Conservation (phyloP, 192 early-diverging fungal species). For the Powellomyces hirtus region DNA sequence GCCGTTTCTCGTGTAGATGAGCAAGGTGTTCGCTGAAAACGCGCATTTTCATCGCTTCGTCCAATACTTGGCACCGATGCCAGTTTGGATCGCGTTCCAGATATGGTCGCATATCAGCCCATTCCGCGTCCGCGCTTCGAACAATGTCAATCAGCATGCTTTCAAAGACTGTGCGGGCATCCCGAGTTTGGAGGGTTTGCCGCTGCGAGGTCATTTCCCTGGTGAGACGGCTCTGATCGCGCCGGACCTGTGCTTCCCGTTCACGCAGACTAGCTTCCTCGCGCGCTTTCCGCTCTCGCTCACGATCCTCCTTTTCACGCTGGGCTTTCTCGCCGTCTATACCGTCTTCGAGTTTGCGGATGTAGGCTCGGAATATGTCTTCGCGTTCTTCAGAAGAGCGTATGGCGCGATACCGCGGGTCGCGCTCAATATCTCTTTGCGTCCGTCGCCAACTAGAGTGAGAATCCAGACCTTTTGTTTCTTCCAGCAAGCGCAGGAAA, state of each 20-base stretch:
- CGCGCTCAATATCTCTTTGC: slow-evolving; percentile 63
- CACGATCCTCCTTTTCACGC: slow-evolving; percentile 35
- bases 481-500: slow-evolving; percentile 59
- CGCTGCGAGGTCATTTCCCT: slow-evolving; percentile 39
- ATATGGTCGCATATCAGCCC: slow-evolving; percentile 27
- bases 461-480: slow-evolving; percentile 52
- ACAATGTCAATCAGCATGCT: slow-evolving; percentile 52
- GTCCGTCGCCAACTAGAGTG: slow-evolving; percentile 62
- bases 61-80: slow-evolving; percentile 29
- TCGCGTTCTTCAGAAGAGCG: slow-evolving; percentile 63
- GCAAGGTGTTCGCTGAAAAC: slow-evolving; percentile 46
- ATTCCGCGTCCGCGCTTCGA: slow-evolving; percentile 44
- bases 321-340: neutral
- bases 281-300: slow-evolving; percentile 40
- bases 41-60: slow-evolving; percentile 27
- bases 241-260: slow-evolving; percentile 53
- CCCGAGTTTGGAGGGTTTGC: slow-evolving; percentile 31
- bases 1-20: slow-evolving; percentile 38
- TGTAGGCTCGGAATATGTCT: slow-evolving; percentile 67
- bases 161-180: slow-evolving; percentile 44
- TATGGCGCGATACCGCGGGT: slow-evolving; percentile 64
- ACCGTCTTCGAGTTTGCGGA: slow-evolving; percentile 34
- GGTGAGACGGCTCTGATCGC: slow-evolving; percentile 33
- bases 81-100: slow-evolving; percentile 48
- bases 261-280: slow-evolving; percentile 57